Evolutionary conservation across 345 rosid genomes (phyloP).

Genomic region (Isatis tinctoria): DNA sequence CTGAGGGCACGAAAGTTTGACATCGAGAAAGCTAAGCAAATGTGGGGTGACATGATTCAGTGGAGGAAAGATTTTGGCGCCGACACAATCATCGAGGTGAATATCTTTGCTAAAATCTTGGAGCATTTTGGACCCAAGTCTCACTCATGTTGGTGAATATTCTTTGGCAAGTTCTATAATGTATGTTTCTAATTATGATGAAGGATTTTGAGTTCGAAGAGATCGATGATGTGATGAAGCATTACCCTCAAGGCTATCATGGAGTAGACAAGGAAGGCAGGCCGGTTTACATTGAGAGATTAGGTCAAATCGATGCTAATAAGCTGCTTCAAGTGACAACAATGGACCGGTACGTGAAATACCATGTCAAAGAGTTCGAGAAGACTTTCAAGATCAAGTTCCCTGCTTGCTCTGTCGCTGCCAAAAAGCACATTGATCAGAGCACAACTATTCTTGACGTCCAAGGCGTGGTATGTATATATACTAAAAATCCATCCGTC

Average conservation of each 20-base stretch:
- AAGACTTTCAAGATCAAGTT: slow-evolving; percentile 80
- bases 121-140: background rate
- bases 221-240: slow-evolving; percentile 70
- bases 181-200: slow-evolving; percentile 1
- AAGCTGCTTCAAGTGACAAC: slow-evolving; percentile 91
- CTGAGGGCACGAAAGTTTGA: slow-evolving; percentile 98
- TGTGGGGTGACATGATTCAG: slow-evolving; percentile 98
- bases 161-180: background rate
- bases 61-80: slow-evolving; percentile 96
- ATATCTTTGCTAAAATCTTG: background rate
- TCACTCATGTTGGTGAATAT: background rate
- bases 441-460: slow-evolving; percentile 97
- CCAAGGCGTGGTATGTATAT: slow-evolving; percentile 89
- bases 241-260: slow-evolving; percentile 95
- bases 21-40: slow-evolving; percentile 89
- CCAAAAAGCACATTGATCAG: slow-evolving; percentile 94
- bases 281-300: slow-evolving; percentile 88
- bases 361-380: slow-evolving; percentile 96
- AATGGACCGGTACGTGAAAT: slow-evolving; percentile 84
- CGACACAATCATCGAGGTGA: slow-evolving; percentile 84
- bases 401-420: slow-evolving; percentile 91
- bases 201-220: slow-evolving; percentile 96
- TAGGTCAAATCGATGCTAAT: slow-evolving; percentile 89
- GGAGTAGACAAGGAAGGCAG: slow-evolving; percentile 99
- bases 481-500: background rate